Evolutionary conservation across 164 flowering plant species (phyloP).

Genomic region (Hamamelis virginiana): DNA sequence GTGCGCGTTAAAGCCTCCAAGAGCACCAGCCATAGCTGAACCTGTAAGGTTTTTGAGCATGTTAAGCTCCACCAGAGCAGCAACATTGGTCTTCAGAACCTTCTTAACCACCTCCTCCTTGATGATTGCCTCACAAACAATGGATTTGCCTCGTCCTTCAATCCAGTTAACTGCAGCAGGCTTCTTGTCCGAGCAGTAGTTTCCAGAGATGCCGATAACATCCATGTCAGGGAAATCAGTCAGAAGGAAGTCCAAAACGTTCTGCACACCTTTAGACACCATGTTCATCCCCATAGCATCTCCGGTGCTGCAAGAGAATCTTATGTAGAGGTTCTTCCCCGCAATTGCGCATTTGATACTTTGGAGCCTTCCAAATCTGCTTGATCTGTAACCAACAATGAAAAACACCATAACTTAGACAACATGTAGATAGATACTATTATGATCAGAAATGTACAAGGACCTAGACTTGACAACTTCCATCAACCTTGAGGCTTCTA

Average conservation of each 20-base stretch:
- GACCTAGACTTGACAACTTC: too few relatives aligned
- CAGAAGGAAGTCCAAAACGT: slow-evolving; percentile 54
- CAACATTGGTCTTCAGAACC: slow-evolving; percentile 49
- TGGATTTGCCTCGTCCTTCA: slow-evolving; percentile 63
- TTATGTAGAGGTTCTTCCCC: slow-evolving; percentile 53
- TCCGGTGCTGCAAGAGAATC: slow-evolving; percentile 56
- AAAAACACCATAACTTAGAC: too few relatives aligned
- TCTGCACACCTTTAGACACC: slow-evolving; percentile 64
- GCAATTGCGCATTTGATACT: slow-evolving; percentile 50
- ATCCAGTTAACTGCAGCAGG: slow-evolving; percentile 67
- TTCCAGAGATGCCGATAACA: slow-evolving; percentile 57
- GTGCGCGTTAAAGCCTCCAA: slow-evolving; percentile 70
- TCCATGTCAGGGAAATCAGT: slow-evolving; percentile 65
- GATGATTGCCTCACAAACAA: slow-evolving; percentile 57
- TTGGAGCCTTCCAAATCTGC: slow-evolving; percentile 55
- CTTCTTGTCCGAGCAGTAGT: slow-evolving; percentile 55
- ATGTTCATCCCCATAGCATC: slow-evolving; percentile 75
- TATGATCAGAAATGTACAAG: too few relatives aligned
- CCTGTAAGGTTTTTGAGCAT: slow-evolving; percentile 67
- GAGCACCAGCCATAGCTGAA: slow-evolving; percentile 67
- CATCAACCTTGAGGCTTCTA: too few relatives aligned
- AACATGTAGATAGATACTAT: too few relatives aligned
- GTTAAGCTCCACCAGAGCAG: slow-evolving; percentile 57
- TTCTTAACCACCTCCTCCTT: slow-evolving; percentile 52
- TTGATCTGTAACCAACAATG: slow-evolving; percentile 25